Evolutionary conservation across 208 protist species (phyloP).

Genomic region (Wallacemonas sp.): DNA sequence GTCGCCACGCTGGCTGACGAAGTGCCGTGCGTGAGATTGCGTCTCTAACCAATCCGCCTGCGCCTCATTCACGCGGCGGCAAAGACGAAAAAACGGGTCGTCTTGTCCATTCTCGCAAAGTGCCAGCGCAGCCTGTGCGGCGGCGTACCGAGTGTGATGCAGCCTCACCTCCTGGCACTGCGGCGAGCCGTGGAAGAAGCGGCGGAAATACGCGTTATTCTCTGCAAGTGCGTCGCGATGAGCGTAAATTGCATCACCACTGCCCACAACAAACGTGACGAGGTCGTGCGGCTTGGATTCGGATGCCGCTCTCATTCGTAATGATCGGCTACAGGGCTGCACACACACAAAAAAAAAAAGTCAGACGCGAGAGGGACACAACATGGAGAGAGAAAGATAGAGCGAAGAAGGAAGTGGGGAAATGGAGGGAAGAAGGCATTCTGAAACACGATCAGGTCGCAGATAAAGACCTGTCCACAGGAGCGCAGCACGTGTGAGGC

Average conservation of each 20-base stretch:
- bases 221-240: neutral
- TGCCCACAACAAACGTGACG: neutral
- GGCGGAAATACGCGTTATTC: slow-evolving; percentile 9
- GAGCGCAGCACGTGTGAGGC: too few relatives aligned
- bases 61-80: slow-evolving; percentile 5
- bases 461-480: too few relatives aligned
- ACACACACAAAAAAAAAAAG: neutral
- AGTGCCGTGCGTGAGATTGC: too few relatives aligned
- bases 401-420: neutral
- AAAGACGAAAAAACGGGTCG: slow-evolving; percentile 3
- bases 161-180: slow-evolving; percentile 10
- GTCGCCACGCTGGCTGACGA: too few relatives aligned
- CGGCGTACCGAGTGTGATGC: slow-evolving; percentile 11
- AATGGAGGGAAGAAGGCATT: neutral
- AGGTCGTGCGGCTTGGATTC: neutral
- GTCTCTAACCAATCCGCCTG: too few relatives aligned
- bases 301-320: neutral
- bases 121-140: slow-evolving; percentile 7
- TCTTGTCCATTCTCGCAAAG: slow-evolving; percentile 8
- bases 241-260: neutral
- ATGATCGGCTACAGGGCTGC: neutral
- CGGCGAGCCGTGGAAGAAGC: neutral
- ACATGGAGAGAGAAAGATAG: neutral
- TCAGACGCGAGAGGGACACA: neutral
- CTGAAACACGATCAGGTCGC: too few relatives aligned